Base-by-base conservation (phyloP, 2,329 filamentous ascomycete genomes). In the Pseudogymnoascus pannorum region DNA sequence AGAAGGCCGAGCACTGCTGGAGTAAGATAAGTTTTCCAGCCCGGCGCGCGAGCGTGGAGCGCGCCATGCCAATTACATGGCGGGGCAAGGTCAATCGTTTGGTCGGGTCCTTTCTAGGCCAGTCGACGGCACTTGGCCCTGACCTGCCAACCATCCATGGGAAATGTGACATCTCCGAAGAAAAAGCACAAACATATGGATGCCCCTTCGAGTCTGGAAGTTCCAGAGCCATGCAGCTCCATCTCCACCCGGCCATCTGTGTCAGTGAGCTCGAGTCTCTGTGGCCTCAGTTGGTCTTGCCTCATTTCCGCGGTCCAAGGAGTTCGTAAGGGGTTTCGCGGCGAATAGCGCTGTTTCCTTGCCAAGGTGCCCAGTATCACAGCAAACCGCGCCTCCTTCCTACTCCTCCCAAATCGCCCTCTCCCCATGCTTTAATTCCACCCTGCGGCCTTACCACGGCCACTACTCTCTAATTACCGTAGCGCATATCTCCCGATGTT, bases 241-340 rank as follows among this genome's bases (percentile, higher is more conserved):
- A 54, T 54, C 44, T 54, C 44, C 44, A 54, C 44, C 44, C 44
- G 44, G 44, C 44, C 24, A 54, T 54, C 44, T 24, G 44, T 54
- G 44, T 51, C 44, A 51, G 20, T 44, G 5, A n/a, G 38, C 18
- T 42, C 38, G 16, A 38, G 5, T 42, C 38, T 42, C 44, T 3
- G 7, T 51, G 8, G 5, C 4, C 18, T 51, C n/a, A 51, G 24
- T 51, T 24, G 2, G n/a, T 9, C 20, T 29, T 51, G 44, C 8
- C n/a, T 31, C 48, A 31, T 31, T 18, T 54, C 48, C 48, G 48
- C 24, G 48, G 26, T 54, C 48, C 24, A 54, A 16, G 4, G 2
- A 14, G 24, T 54, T 54, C n/a, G 48, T 7, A 5, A 9, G 8
- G 24, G 12, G 29, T 31, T 31, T 29, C 11, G 29, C 11, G n/a